phyloP scores from a whole-genome alignment of 345 rosid genomes.

The Turnera subulata region DNA sequence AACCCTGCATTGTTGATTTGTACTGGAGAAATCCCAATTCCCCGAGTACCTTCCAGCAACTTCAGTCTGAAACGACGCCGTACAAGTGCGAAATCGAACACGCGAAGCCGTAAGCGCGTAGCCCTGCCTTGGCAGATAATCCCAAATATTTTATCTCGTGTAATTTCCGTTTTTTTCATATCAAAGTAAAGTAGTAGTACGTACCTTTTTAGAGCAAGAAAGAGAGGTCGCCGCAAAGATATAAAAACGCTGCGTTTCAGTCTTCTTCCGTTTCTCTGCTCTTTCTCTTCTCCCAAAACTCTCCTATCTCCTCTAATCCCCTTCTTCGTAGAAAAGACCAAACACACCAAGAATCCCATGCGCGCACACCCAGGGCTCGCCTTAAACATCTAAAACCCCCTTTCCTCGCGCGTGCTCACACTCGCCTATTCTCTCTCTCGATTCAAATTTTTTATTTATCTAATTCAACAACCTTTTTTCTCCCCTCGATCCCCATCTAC shows the following conservation, averaged over 20 bases:
- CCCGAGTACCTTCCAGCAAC: no score
- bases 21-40: no score
- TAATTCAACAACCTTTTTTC: not conserved
- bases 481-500: constrained; percentile 10
- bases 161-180: not conserved
- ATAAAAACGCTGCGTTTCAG: constrained; percentile 36
- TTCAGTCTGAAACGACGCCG: not conserved
- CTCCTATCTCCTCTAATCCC: not conserved
- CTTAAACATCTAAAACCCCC: constrained; percentile 16
- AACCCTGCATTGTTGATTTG: no score
- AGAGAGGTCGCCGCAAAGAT: constrained; percentile 18
- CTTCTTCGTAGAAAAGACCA: not conserved
- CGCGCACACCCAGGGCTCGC: constrained; percentile 7
- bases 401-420: constrained; percentile 15
- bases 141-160: not conserved
- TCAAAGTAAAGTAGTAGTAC: no score
- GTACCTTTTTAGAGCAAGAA: constrained; percentile 2
- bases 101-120: not conserved
- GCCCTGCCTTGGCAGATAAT: not conserved
- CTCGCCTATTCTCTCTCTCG: not conserved
- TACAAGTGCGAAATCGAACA: fast-evolving
- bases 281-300: not conserved
- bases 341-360: constrained; percentile 1
- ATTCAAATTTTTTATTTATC: not conserved
- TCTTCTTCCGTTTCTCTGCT: not conserved